Evolutionary conservation across 768 basidiomycete species (phyloP).

Genomic region (Lactarius tabidus): DNA sequence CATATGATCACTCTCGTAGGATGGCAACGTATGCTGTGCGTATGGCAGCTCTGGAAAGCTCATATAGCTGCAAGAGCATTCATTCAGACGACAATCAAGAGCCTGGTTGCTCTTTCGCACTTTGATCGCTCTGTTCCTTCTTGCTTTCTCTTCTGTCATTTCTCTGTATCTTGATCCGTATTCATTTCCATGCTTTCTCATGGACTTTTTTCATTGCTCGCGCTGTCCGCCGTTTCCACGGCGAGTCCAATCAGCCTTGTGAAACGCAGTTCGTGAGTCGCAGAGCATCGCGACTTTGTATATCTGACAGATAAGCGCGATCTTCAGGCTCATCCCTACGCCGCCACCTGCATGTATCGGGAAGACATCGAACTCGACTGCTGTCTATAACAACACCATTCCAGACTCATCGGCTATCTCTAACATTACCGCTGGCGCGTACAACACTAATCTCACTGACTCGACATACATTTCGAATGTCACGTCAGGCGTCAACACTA

Average conservation of each 20-base stretch:
- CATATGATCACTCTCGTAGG: neutral
- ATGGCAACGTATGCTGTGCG: neutral
- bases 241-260: slow-evolving; percentile 15
- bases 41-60: neutral
- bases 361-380: neutral
- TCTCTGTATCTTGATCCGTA: neutral
- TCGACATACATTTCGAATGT: slow-evolving; percentile 1
- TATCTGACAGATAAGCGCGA: neutral
- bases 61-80: slow-evolving; percentile 4
- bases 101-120: slow-evolving; percentile 25
- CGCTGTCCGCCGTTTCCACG: neutral
- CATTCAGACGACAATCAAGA: slow-evolving; percentile 16
- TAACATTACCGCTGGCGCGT: neutral
- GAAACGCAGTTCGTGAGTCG: slow-evolving; percentile 19
- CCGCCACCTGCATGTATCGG: slow-evolving; percentile 17
- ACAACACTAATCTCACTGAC: neutral
- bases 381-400: neutral
- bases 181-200: slow-evolving; percentile 6
- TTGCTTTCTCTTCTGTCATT: slow-evolving; percentile 16
- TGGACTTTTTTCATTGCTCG: slow-evolving; percentile 12
- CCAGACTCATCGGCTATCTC: neutral
- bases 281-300: neutral
- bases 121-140: slow-evolving; percentile 5
- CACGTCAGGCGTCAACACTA: neutral
- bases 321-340: slow-evolving; percentile 17